phyloP scores from a whole-genome alignment of 768 basidiomycete species.

The Amanita inopinata region DNA sequence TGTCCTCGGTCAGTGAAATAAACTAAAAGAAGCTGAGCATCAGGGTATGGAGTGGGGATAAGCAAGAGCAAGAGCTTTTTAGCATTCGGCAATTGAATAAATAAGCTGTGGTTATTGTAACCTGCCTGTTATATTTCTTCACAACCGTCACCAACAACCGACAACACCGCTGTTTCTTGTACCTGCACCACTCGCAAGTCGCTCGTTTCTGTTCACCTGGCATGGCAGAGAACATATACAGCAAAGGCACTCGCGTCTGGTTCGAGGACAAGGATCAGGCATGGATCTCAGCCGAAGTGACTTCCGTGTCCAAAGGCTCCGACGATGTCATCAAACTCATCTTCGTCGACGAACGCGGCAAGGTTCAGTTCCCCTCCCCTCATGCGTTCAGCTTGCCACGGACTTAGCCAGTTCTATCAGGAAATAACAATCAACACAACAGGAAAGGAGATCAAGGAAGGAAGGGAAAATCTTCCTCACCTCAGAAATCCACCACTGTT shows the following conservation, averaged over 20 bases:
- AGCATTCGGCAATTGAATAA: no score
- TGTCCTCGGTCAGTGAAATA: no score
- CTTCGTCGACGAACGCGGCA: conserved; percentile 88
- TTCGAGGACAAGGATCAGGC: conserved; percentile 91
- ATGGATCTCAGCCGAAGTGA: conserved; percentile 88
- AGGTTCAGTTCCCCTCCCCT: conserved; percentile 26
- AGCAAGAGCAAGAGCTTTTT: no score
- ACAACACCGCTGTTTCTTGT: conserved; percentile 11
- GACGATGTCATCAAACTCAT: conserved; percentile 75
- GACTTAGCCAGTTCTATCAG: conserved; percentile 28
- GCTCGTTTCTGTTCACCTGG: conserved; percentile 10
- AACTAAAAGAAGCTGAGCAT: no score
- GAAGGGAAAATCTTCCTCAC: conserved; percentile 76
- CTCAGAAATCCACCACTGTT: conserved; percentile 93
- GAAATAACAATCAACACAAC: conserved; percentile 76
- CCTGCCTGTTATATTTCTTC: no score
- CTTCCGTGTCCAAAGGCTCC: conserved; percentile 46
- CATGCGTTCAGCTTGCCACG: no score
- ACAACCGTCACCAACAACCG: conserved; percentile 3
- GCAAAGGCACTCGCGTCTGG: conserved; percentile 85
- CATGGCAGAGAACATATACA: conserved; percentile 91
- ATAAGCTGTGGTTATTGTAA: no score
- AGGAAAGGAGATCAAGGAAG: conserved; percentile 69
- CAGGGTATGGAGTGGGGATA: no score
- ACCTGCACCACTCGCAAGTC: conserved; percentile 11